Conservation (phyloP, 31 red algal genomes). For the Asparagopsis taxiformis region DNA sequence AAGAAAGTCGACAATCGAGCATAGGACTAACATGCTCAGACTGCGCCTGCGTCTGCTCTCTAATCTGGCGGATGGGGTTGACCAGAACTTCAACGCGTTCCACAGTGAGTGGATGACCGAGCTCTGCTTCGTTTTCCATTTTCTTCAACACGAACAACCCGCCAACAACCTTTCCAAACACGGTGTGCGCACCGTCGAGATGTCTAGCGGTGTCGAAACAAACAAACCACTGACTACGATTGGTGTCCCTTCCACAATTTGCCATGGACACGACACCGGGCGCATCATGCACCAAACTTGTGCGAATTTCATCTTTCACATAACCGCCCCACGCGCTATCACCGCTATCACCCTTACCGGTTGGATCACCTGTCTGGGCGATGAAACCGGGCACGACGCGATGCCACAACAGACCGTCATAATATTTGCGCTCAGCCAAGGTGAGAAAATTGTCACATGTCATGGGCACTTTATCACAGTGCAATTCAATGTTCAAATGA, state of each 20-base stretch:
- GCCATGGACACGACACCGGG: conserved; percentile 70
- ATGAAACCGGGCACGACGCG: conserved; percentile 72
- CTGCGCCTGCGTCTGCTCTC: conserved; percentile 22
- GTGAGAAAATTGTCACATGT: conserved; percentile 77
- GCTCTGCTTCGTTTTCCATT: conserved; percentile 48
- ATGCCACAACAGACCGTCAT: conserved; percentile 65
- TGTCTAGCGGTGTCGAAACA: conserved; percentile 42
- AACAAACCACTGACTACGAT: conserved; percentile 73
- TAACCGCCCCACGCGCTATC: conserved; percentile 65
- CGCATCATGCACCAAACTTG: conserved; percentile 35
- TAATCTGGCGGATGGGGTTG: conserved; percentile 35
- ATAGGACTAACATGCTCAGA: no score
- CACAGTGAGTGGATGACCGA: conserved; percentile 47
- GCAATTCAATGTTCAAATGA: conserved; percentile 72
- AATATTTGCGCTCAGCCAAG: conserved; percentile 59
- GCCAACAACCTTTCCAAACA: conserved; percentile 76
- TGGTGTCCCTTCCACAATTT: conserved; percentile 64
- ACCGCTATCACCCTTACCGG: conserved; percentile 59
- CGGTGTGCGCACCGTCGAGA: conserved; percentile 71
- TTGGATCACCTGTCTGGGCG: conserved; percentile 83
- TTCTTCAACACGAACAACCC: conserved; percentile 54
- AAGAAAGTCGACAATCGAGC: no score
- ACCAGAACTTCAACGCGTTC: conserved; percentile 51
- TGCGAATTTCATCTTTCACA: conserved; percentile 69
- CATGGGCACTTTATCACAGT: conserved; percentile 45